Evolutionary conservation across 805 yeast genomes (phyloP).

Genomic region (Debaryomyces tyrocola): DNA sequence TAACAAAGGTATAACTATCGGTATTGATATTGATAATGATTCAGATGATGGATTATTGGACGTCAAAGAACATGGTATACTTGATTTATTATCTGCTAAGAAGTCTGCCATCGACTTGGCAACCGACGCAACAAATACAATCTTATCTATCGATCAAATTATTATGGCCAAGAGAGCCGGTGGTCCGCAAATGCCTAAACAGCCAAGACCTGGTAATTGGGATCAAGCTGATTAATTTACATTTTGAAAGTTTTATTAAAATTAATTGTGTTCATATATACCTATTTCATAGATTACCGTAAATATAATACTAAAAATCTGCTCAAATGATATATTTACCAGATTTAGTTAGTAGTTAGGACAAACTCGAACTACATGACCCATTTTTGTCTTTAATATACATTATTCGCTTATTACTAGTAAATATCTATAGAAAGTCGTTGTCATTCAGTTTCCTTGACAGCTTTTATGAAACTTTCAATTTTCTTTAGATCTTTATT

Average conservation of each 20-base stretch:
- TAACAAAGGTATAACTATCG: slow-evolving; percentile 43
- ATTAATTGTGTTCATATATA: not conserved
- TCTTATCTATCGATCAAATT: slow-evolving; percentile 91
- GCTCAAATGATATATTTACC: not conserved
- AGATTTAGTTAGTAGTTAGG: too few species aligned
- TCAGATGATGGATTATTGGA: slow-evolving; percentile 66
- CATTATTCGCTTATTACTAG: too few species aligned
- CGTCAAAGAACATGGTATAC: slow-evolving; percentile 66
- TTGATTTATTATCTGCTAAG: slow-evolving; percentile 78
- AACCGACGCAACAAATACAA: slow-evolving; percentile 91
- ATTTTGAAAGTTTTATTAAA: not conserved
- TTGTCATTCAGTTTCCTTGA: slow-evolving; percentile 24
- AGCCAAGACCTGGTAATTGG: slow-evolving; percentile 92
- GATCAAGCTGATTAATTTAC: slow-evolving; percentile 77
- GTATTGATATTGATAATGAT: slow-evolving; percentile 71
- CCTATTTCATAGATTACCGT: not conserved
- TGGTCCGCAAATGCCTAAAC: slow-evolving; percentile 84
- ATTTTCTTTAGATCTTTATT: slow-evolving; percentile 70
- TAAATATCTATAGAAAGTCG: too few species aligned
- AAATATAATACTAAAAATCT: not conserved
- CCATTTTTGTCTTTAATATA: too few species aligned
- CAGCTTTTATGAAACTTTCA: slow-evolving; percentile 53
- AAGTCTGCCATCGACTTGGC: slow-evolving; percentile 88
- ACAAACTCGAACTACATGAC: too few species aligned
- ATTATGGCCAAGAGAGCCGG: slow-evolving; percentile 99